These are phyloP conservation scores for Fusarium verrucosum DNA, from an alignment of 2,329 filamentous ascomycete genomes.

Conservation along the genomic window DNA sequence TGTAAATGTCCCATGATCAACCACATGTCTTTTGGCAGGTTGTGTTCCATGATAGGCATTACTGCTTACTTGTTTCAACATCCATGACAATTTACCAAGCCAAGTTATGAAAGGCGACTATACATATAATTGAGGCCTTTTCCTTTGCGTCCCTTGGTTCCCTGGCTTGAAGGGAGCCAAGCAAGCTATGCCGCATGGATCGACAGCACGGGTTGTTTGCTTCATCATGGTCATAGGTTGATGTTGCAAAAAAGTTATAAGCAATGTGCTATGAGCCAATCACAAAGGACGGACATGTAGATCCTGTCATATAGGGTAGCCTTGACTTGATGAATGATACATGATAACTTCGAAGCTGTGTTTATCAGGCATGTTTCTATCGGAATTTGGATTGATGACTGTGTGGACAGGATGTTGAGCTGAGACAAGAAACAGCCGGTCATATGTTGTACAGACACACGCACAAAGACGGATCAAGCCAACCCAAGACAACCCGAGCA, in stretches of 20 bases:
- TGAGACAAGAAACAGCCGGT: neutral
- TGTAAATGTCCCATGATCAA: conserved; percentile 31
- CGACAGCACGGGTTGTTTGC: neutral
- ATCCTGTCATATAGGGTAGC: conserved; percentile 1
- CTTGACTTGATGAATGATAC: neutral
- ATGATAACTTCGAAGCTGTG: neutral
- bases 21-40: conserved; percentile 27
- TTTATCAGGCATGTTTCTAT: neutral
- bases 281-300: neutral
- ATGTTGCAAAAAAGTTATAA: neutral
- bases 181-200: neutral
- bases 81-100: conserved; percentile 24
- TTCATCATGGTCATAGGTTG: neutral
- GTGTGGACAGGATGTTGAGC: neutral
- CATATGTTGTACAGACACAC: neutral
- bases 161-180: neutral
- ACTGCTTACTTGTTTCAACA: conserved; percentile 16
- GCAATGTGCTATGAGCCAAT: neutral
- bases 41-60: neutral
- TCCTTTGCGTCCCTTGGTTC: conserved; percentile 4
- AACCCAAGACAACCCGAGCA: neutral
- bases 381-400: neutral
- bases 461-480: neutral
- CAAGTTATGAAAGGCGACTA: neutral
- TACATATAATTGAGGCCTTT: neutral